phyloP scores from a whole-genome alignment of 1,139 yeast genomes.

The Blastobotrys apis region DNA sequence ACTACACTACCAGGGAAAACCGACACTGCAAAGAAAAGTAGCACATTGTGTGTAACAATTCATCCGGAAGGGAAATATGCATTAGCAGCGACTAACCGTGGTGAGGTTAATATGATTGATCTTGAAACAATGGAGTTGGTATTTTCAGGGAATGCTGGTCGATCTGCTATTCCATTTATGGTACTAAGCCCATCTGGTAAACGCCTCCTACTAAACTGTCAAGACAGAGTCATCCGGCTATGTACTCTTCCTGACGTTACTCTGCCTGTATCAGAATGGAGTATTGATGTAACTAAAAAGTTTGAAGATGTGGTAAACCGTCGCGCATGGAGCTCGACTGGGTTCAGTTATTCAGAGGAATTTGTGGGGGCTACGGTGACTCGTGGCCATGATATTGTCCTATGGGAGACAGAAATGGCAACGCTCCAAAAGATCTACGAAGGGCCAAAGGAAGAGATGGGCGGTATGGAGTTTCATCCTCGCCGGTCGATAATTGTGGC shows the following conservation, averaged over 20 bases:
- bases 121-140: slow-evolving; percentile 35
- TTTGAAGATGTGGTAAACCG: slow-evolving; percentile 89
- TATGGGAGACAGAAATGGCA: slow-evolving; percentile 92
- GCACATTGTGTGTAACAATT: slow-evolving; percentile 36
- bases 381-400: slow-evolving; percentile 79
- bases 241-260: slow-evolving; percentile 49
- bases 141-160: slow-evolving; percentile 53
- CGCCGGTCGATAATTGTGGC: slow-evolving; percentile 72
- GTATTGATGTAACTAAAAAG: slow-evolving; percentile 64
- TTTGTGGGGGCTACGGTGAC: slow-evolving; percentile 83
- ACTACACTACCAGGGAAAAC: slow-evolving; percentile 27
- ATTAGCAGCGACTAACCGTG: slow-evolving; percentile 75
- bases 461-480: slow-evolving; percentile 78
- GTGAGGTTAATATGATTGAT: slow-evolving; percentile 57
- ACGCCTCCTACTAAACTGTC: slow-evolving; percentile 69
- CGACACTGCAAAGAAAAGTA: slow-evolving; percentile 22
- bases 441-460: slow-evolving; percentile 82
- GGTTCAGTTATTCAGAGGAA: slow-evolving; percentile 73
- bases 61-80: slow-evolving; percentile 51
- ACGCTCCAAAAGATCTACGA: slow-evolving; percentile 83
- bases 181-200: slow-evolving; percentile 62
- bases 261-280: slow-evolving; percentile 38
- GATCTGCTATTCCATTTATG: slow-evolving; percentile 69
- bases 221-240: slow-evolving; percentile 81
- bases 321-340: slow-evolving; percentile 82